A percentile compares a stretch with the other conserved stretches of the same genome.
These are phyloP conservation scores for Clavaria fumosa DNA, from an alignment of 768 basidiomycete genomes.

Conservation along the genomic window DNA sequence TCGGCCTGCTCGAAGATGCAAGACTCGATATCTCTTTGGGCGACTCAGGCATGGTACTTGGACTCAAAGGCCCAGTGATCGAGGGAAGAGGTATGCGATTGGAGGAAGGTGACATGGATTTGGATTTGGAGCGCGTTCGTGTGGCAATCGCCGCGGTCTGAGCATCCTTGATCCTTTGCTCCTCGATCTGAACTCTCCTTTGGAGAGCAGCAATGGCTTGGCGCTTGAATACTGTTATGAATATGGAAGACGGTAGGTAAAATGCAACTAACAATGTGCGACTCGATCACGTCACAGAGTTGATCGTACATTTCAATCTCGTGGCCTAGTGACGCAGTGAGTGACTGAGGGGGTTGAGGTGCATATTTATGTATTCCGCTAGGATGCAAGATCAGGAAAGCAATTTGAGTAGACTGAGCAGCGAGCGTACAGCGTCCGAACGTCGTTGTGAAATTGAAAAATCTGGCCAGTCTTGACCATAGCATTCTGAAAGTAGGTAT, in stretches of 20 bases:
- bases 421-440: constrained; percentile 43
- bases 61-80: constrained; percentile 4
- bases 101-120: constrained; percentile 6
- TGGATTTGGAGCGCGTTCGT: constrained; percentile 6
- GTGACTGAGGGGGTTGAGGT: constrained; percentile 44
- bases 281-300: constrained; percentile 63
- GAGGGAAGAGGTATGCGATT: constrained; percentile 12
- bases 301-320: constrained; percentile 73
- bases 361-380: constrained; percentile 47
- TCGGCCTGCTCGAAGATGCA: constrained; percentile 4
- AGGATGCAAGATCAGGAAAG: constrained; percentile 2
- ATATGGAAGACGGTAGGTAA: constrained; percentile 2
- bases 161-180: constrained; percentile 32
- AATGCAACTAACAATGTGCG: constrained; percentile 38
- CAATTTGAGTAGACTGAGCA: background rate
- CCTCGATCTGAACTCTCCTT: constrained; percentile 50
- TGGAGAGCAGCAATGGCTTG: constrained; percentile 58
- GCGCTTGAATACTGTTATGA: constrained; percentile 27
- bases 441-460: constrained; percentile 52
- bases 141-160: constrained; percentile 19
- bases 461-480: constrained; percentile 57
- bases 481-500: constrained; percentile 29
- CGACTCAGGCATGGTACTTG: constrained; percentile 12
- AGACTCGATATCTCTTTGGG: constrained; percentile 19
- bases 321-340: constrained; percentile 49